phyloP scores from a whole-genome alignment of 179 eudicot species.

The Spergularia azorica region DNA sequence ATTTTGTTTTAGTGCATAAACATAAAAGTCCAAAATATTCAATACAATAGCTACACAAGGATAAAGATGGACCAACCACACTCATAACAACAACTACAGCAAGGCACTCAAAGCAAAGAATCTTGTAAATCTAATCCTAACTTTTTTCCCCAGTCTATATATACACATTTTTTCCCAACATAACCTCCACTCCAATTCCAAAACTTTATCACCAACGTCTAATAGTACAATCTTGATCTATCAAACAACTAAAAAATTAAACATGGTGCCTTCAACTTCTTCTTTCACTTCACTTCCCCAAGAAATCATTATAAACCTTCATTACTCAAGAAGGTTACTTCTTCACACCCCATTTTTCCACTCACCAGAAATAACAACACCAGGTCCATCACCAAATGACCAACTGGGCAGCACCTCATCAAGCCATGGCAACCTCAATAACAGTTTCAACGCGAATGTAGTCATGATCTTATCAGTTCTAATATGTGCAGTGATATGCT shows the following conservation, averaged over 20 bases:
- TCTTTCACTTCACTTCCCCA: constrained; percentile 19
- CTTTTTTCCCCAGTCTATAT: constrained; percentile 26
- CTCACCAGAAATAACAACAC: constrained; percentile 10
- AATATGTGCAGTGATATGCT: constrained; percentile 33
- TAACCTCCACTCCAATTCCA: constrained; percentile 20
- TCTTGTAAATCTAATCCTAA: constrained; percentile 24
- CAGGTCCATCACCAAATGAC: constrained; percentile 25
- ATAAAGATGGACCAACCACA: constrained; percentile 33
- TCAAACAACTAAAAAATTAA: not conserved
- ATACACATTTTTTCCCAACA: constrained; percentile 22
- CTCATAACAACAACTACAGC: constrained; percentile 23
- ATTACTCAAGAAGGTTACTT: constrained; percentile 35
- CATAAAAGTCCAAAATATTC: constrained; percentile 1
- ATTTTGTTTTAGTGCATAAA: not conserved
- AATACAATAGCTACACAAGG: constrained; percentile 12
- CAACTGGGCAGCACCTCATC: constrained; percentile 13
- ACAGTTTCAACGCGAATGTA: constrained; percentile 32
- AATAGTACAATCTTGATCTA: not conserved
- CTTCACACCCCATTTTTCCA: constrained; percentile 28
- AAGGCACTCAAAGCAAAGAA: constrained; percentile 27
- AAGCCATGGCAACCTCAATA: not conserved
- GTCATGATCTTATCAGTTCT: constrained; percentile 35
- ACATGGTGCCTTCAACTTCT: constrained; percentile 25
- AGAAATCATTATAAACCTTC: constrained; percentile 22
- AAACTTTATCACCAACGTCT: constrained; percentile 14